These are phyloP conservation scores for Metarhizium robertsii DNA, from an alignment of 2,329 filamentous ascomycete genomes.

Conservation along the genomic window DNA sequence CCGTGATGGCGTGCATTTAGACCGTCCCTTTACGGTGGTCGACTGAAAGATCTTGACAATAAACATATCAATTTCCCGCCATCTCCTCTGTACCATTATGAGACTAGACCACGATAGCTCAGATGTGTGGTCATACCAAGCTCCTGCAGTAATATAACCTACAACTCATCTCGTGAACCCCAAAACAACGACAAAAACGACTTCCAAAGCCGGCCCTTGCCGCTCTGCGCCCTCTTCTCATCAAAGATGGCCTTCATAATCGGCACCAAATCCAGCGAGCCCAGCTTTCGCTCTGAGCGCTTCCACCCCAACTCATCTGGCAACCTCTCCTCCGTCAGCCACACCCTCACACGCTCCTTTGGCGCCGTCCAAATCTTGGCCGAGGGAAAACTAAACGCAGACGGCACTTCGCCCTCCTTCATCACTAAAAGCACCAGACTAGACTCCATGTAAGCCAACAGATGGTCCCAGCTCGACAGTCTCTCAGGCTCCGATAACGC, in stretches of 20 bases:
- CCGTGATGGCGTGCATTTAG: too few species aligned
- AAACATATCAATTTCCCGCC: too few species aligned
- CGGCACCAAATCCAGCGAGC: not conserved
- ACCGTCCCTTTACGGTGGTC: too few species aligned
- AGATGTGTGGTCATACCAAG: not conserved
- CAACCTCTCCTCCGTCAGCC: slow-evolving; percentile 9
- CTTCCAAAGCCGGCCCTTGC: not conserved
- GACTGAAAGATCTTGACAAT: too few species aligned
- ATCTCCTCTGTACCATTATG: not conserved
- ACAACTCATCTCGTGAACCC: not conserved
- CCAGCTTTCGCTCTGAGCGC: slow-evolving; percentile 4
- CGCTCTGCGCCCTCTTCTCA: slow-evolving; percentile 1
- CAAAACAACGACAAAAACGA: slow-evolving; percentile 5
- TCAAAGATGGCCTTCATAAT: slow-evolving; percentile 1
- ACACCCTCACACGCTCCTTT: slow-evolving; percentile 6
- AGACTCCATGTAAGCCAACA: slow-evolving; percentile 5
- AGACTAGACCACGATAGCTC: not conserved
- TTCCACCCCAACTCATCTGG: slow-evolving; percentile 10
- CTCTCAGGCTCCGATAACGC: slow-evolving; percentile 5
- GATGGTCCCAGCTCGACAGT: slow-evolving; percentile 1
- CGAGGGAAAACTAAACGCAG: slow-evolving; percentile 5
- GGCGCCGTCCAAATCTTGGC: slow-evolving; percentile 1
- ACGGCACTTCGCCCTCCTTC: slow-evolving; percentile 6
- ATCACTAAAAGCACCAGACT: slow-evolving; percentile 8
- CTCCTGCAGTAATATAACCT: not conserved